Evolutionary conservation across 2,329 filamentous ascomycete genomes (phyloP), one percentile per base, ranked within the genome.

Genomic region (Bisporella sp.): DNA sequence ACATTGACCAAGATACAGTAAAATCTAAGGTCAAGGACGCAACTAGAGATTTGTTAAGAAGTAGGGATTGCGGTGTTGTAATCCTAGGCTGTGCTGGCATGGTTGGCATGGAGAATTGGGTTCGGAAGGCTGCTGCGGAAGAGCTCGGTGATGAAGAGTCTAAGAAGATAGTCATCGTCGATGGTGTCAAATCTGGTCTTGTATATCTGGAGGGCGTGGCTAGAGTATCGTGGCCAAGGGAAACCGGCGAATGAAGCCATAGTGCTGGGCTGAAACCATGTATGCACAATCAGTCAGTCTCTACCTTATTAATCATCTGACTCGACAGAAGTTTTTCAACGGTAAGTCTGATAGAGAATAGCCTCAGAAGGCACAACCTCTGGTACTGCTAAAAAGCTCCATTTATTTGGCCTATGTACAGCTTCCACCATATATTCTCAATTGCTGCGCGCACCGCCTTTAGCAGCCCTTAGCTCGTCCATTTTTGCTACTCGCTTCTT

Each of bases 401-500:
- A 21, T 21, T 21, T 21, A 21, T 21, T 21, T 21, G 21, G 21
- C 21, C 47, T 59, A 58, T 60, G 45, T 58, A 58, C 57, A 59
- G 21, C 35, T 35, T 4, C 9, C 28, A 6, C 31, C 9, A 37
- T 29, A 32, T 21, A 33, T 28, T 9, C 49, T 62, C 70, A 96
- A 73, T 96, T 96, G 78, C 87, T 95, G 71, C 92, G 82, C 64
- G 79, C 84, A 55, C 89, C 90, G 52, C 74, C 82, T 80, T 95
- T 95, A 54, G 87, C 83, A 60, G 82, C 91, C 67, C 90, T 81
- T 66, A 99, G 73, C 76, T 99, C 91, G 64, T 97, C 84, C 93
- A 99, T 99, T 84, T 96, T 97, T 66, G 87, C 89, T 58, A 99
- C 93, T 52, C 93, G 84, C 79, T 92, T 89, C 83, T 96, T 96